These are phyloP conservation scores for Tylopilus sp. DNA, from an alignment of 768 basidiomycete genomes.

Conservation along the genomic window DNA sequence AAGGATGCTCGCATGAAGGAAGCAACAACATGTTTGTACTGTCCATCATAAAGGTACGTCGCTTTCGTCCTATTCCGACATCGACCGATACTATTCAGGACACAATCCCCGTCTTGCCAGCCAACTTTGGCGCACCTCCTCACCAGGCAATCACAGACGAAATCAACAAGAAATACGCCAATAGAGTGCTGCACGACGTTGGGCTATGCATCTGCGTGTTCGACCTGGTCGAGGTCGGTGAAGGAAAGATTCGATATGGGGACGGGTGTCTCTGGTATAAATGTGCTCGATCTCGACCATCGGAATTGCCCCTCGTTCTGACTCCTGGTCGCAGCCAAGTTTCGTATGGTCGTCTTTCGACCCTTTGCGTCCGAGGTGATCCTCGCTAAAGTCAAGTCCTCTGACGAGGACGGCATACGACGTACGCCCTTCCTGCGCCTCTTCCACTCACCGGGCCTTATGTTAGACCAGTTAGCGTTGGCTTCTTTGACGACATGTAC, in stretches of 20 bases:
- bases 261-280: slow-evolving; percentile 96
- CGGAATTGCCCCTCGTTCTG: background rate
- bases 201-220: slow-evolving; percentile 90
- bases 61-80: background rate
- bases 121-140: slow-evolving; percentile 75
- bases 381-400: slow-evolving; percentile 83
- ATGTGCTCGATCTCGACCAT: slow-evolving; percentile 41
- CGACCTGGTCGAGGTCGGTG: slow-evolving; percentile 80
- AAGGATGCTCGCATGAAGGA: background rate
- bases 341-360: slow-evolving; percentile 86
- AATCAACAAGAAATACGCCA: slow-evolving; percentile 95
- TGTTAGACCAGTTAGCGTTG: slow-evolving; percentile 61
- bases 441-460: background rate
- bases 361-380: slow-evolving; percentile 91
- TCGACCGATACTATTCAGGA: slow-evolving; percentile 51
- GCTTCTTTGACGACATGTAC: slow-evolving; percentile 94
- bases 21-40: slow-evolving; percentile 40
- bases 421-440: slow-evolving; percentile 50
- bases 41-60: slow-evolving; percentile 40
- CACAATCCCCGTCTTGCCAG: slow-evolving; percentile 84
- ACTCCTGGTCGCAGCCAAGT: slow-evolving; percentile 55
- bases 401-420: slow-evolving; percentile 81
- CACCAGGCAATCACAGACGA: slow-evolving; percentile 80
- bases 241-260: slow-evolving; percentile 91
- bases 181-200: slow-evolving; percentile 84